Evolutionary conservation across 768 basidiomycete species (phyloP).

Genomic region (Chlorophyllum brunneum): DNA sequence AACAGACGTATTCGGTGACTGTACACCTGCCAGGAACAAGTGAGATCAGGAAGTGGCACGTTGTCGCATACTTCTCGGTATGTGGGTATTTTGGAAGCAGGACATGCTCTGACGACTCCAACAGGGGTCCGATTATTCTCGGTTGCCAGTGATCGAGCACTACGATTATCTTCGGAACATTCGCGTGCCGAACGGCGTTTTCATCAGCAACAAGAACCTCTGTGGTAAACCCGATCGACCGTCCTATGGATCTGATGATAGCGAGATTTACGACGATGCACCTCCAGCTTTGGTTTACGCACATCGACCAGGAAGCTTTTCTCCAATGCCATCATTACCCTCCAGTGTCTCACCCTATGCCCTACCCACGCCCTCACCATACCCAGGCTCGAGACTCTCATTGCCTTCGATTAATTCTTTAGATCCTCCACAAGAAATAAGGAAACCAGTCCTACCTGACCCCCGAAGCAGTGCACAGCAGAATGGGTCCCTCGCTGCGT

Average conservation of each 20-base stretch:
- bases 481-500: conserved; percentile 16
- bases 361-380: conserved; percentile 10
- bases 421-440: conserved; percentile 7
- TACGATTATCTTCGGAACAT: conserved; percentile 71
- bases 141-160: conserved; percentile 68
- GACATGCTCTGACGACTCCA: conserved; percentile 11
- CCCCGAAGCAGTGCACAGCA: conserved; percentile 3
- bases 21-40: conserved; percentile 59
- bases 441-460: conserved; percentile 2
- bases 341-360: not conserved
- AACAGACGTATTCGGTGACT: conserved; percentile 80
- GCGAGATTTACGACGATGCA: conserved; percentile 33
- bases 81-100: conserved; percentile 19
- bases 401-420: conserved; percentile 6
- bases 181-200: conserved; percentile 67
- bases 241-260: conserved; percentile 44
- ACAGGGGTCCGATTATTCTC: conserved; percentile 65
- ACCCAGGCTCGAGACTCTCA: conserved; percentile 1
- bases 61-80: conserved; percentile 80
- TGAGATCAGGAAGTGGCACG: conserved; percentile 73
- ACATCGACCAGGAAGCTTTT: conserved; percentile 16
- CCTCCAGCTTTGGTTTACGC: conserved; percentile 16
- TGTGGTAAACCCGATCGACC: conserved; percentile 37
- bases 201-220: conserved; percentile 61
- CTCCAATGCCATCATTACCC: conserved; percentile 18